Base-by-base conservation (phyloP, 78 protist genomes). In the Mantamonas sphyraenae region DNA sequence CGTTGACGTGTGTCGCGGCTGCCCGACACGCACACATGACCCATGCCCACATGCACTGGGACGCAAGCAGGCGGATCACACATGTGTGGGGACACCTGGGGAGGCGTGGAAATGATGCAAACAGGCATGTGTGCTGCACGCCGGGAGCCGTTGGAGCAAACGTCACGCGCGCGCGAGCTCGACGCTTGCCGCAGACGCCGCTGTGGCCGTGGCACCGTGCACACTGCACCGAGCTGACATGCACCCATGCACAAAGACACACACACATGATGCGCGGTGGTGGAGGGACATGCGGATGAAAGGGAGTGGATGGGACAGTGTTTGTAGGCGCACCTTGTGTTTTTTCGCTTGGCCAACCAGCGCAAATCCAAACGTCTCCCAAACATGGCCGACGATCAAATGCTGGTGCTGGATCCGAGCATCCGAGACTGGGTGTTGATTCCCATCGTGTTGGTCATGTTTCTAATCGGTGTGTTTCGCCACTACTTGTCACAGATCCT, bases 351-450 rank as follows among this genome's bases (percentile, higher is more conserved):
- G 2, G 38, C 34, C 2, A 30, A 28, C 61, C 2, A 19, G 20
- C 14, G 28, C 10, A 30, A 30, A 30, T 30, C 8, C 33, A 2
- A 30, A 2, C 10, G 19, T 4, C 5, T 20, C 12, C 37, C 34
- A 2, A 30, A 28, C 35, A 3, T n/a, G 38, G 20, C 5, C 14
- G 8, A 62, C 31, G 73, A 70, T 35, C 57, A 72, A 47, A 45
- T 65, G 55, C 71, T 81, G 31, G 79, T 74, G 39, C 56, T 81
- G 42, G 87, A 81, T 50, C 31, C 72, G 8, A 39, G 67, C 17
- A 81, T 81, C 69, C 73, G 87, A 50, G 71, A 81, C 63, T 81
- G 87, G 87, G 87, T 81, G 67, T 74, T 91, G 3, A 55, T 88
- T 28, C 93, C 96, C 19, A 65, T 88, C 64, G 35, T 82, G 2